Evolutionary conservation across 1,139 yeast genomes (phyloP).

Genomic region (Yamadazyma triangularis): DNA sequence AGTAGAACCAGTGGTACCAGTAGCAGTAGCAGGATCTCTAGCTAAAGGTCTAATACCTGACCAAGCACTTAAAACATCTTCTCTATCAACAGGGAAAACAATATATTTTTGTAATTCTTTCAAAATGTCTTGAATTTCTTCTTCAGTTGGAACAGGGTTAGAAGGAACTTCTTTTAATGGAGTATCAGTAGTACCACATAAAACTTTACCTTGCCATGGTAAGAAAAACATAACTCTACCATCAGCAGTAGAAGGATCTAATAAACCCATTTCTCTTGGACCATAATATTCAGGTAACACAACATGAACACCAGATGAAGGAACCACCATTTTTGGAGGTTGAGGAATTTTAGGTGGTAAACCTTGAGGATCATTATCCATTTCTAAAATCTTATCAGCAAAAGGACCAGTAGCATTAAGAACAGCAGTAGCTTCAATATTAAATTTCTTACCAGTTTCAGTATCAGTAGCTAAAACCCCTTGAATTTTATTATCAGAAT

Average conservation of each 20-base stretch:
- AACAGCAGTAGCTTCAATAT: slow-evolving; percentile 65
- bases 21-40: slow-evolving; percentile 69
- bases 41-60: slow-evolving; percentile 95
- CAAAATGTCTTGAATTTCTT: slow-evolving; percentile 84
- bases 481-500: slow-evolving; percentile 49
- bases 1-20: slow-evolving; percentile 36
- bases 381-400: slow-evolving; percentile 77
- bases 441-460: slow-evolving; percentile 63
- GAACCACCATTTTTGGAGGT: slow-evolving; percentile 79
- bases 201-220: slow-evolving; percentile 97
- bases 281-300: slow-evolving; percentile 91
- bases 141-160: slow-evolving; percentile 84
- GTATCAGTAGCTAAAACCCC: slow-evolving; percentile 78
- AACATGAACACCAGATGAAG: slow-evolving; percentile 91
- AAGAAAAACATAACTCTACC: slow-evolving; percentile 96
- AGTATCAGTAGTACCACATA: slow-evolving; percentile 95
- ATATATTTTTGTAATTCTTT: slow-evolving; percentile 86
- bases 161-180: slow-evolving; percentile 72
- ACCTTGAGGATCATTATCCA: slow-evolving; percentile 74
- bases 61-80: slow-evolving; percentile 94
- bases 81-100: slow-evolving; percentile 83
- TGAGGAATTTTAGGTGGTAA: slow-evolving; percentile 49
- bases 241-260: slow-evolving; percentile 90
- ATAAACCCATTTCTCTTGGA: slow-evolving; percentile 81
- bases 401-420: slow-evolving; percentile 96